Conservation (phyloP, 2,329 filamentous ascomycete species). For the Aspergillus phoenicis region DNA sequence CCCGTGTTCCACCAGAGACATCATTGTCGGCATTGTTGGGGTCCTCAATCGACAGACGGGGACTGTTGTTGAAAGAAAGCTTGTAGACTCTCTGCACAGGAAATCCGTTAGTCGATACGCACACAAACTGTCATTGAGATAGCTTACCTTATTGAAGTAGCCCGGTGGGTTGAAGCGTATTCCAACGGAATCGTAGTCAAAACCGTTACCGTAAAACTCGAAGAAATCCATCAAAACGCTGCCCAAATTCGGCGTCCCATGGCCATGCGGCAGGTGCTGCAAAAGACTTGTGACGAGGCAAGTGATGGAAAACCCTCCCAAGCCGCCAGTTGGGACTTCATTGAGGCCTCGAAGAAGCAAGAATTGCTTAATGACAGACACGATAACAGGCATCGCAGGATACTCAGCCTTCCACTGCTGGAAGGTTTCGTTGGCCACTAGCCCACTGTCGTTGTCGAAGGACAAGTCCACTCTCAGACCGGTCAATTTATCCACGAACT, state of each 20-base stretch:
- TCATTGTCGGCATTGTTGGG: constrained; percentile 85
- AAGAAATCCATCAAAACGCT: constrained; percentile 85
- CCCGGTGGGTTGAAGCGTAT: constrained; percentile 76
- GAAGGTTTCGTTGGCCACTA: constrained; percentile 80
- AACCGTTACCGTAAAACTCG: constrained; percentile 81
- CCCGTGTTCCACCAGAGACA: constrained; percentile 81
- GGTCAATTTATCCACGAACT: constrained; percentile 78
- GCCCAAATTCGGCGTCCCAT: constrained; percentile 71
- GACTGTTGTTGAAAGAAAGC: constrained; percentile 58
- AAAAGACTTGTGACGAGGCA: constrained; percentile 90
- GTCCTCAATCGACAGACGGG: constrained; percentile 84
- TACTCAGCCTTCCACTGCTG: constrained; percentile 75
- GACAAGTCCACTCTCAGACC: constrained; percentile 87
- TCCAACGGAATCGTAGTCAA: constrained; percentile 69
- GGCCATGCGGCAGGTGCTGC: constrained; percentile 73
- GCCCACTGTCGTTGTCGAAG: constrained; percentile 85
- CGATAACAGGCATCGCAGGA: constrained; percentile 82
- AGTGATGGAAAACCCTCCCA: constrained; percentile 92
- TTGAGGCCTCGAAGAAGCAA: constrained; percentile 86
- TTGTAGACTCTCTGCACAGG: constrained; percentile 39
- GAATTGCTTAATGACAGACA: constrained; percentile 90
- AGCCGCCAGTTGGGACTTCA: constrained; percentile 85
- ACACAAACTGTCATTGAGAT: not conserved
- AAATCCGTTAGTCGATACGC: constrained; percentile 15
- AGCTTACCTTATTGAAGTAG: constrained; percentile 72